Base-by-base conservation (phyloP, 164 flowering plant species). In the Umbellularia californica region DNA sequence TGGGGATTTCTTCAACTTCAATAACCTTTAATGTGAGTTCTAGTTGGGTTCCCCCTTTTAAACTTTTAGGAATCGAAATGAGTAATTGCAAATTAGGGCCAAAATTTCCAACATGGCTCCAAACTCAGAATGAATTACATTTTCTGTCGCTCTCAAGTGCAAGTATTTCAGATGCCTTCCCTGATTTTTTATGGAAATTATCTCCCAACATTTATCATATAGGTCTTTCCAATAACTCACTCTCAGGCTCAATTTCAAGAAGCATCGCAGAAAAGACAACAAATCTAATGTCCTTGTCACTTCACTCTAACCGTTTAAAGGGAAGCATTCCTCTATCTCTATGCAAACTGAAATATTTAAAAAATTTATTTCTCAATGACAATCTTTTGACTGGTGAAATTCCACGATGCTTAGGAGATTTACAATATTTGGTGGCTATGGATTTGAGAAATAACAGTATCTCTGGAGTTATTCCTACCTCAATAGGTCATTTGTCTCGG, bases 11-110 rank as follows among this genome's bases (percentile, higher is more conserved):
- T 0, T 70, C 14, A 4, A 51, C 22, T 23, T 24, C 35, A 9
- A 2, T 70, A 7, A 1, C 6, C 2, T 50, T 70, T 13, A 17
- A 23, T 5, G 30, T 52, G 14, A 12, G 22, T 5, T 55, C 35
- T 2, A 55, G 25, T 12, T 70, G 72, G 72, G 1, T 50, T 24
- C 72, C 72, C 14, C 72, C 63, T n/a, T 70, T 24, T 19, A 30
- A 70, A 23, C 41, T 70, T 0, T 2, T 2, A 25, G 0, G 2
- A 11, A 20, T 70, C 0, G 23, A 13, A 5, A 22, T 70, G 11
- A 5, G 1, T 0, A 20, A 52, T 7, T 23, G 72, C 24, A 27
- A 70, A 2, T 1, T 70, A 7, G 60, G 72, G 33, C 41, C 1
- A 17, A 24, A 22, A 12, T 70, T 70, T n/a, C 60, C 72, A 9